These are phyloP conservation scores for Nelumbo lutea DNA, from an alignment of 164 flowering plant species.

Conservation along the genomic window DNA sequence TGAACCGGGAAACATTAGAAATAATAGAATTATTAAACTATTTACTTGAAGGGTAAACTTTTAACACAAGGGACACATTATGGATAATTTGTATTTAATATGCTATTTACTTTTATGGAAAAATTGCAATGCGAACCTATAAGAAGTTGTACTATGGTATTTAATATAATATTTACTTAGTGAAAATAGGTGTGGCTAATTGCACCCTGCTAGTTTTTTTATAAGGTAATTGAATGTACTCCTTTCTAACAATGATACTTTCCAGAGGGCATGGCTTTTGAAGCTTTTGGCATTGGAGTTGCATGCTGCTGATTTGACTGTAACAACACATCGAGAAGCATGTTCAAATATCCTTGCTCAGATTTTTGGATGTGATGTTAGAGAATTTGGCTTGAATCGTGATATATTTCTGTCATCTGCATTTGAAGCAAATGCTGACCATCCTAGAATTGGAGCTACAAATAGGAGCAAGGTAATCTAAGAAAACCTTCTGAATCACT, in stretches of 20 bases:
- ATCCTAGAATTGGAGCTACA: constrained; percentile 31
- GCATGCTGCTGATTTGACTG: constrained; percentile 61
- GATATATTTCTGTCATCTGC: constrained; percentile 14
- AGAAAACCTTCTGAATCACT: neutral
- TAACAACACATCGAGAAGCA: constrained; percentile 56
- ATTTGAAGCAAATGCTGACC: constrained; percentile 23
- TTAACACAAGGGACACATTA: too few species aligned
- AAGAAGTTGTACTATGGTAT: too few species aligned
- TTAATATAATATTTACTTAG: too few species aligned
- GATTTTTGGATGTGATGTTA: constrained; percentile 42
- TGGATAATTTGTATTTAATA: too few species aligned
- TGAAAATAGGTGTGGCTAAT: too few species aligned
- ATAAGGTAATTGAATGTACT: neutral
- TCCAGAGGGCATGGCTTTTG: constrained; percentile 92
- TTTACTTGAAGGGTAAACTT: too few species aligned
- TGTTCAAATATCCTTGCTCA: constrained; percentile 62
- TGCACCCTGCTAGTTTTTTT: too few species aligned
- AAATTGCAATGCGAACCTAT: too few species aligned
- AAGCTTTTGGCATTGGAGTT: constrained; percentile 83
- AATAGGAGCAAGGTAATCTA: constrained; percentile 62
- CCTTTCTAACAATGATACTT: constrained; percentile 1
- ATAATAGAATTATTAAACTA: too few species aligned
- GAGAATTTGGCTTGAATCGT: constrained; percentile 28
- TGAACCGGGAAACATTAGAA: too few species aligned
- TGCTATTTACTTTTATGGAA: too few species aligned